These are phyloP conservation scores for Madurella mycetomatis DNA, from an alignment of 2,329 filamentous ascomycete genomes.

Conservation along the genomic window DNA sequence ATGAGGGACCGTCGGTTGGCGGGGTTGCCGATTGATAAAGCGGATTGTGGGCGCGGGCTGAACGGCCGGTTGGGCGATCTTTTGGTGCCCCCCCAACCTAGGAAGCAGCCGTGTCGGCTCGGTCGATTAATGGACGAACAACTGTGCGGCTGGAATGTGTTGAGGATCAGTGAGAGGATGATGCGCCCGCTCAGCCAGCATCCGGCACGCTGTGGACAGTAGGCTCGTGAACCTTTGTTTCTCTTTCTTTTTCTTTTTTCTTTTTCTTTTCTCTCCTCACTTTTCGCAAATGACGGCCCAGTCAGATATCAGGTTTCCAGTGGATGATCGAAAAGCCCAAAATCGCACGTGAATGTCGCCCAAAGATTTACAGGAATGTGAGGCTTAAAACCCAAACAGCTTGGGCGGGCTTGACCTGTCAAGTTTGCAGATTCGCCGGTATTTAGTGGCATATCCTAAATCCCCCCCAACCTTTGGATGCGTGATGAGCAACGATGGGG, in stretches of 20 bases:
- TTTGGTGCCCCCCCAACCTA: background rate
- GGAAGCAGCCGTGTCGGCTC: too few species aligned
- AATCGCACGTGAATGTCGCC: background rate
- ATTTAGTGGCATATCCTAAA: too few species aligned
- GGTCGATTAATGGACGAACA: background rate
- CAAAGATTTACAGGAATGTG: background rate
- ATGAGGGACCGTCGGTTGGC: constrained; percentile 7
- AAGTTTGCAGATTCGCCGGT: too few species aligned
- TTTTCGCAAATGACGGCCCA: background rate
- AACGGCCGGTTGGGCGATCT: background rate
- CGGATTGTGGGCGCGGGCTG: background rate
- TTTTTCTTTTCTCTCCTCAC: background rate
- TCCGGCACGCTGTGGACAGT: background rate
- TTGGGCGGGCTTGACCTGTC: background rate
- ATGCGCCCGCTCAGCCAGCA: background rate
- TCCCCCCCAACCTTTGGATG: too few species aligned
- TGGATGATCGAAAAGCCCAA: background rate
- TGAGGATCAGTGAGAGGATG: background rate
- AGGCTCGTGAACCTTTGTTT: background rate
- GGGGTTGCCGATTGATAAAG: constrained; percentile 6
- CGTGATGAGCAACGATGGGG: too few species aligned
- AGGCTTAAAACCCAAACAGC: background rate
- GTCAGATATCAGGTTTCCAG: background rate
- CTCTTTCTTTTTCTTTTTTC: background rate
- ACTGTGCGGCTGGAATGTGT: background rate